These are phyloP conservation scores for Metarhizium rileyi DNA, from an alignment of 2,329 filamentous ascomycete species.

Conservation along the genomic window DNA sequence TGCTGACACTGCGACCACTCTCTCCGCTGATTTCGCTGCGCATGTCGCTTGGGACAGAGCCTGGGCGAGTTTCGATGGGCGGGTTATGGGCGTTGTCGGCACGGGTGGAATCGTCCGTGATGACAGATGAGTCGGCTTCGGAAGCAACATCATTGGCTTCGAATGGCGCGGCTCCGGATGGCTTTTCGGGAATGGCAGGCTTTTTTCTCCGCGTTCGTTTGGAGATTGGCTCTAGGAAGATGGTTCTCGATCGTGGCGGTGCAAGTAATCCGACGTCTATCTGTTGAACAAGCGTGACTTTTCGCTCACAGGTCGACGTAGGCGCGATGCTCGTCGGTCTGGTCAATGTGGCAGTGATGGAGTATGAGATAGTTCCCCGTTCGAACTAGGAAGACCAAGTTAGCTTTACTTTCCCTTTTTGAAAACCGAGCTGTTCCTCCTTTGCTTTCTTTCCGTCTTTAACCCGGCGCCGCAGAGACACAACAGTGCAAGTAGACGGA, in stretches of 20 bases:
- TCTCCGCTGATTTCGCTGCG: slow-evolving; percentile 63
- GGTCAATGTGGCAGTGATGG: slow-evolving; percentile 82
- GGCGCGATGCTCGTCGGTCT: slow-evolving; percentile 79
- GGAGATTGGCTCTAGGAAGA: slow-evolving; percentile 82
- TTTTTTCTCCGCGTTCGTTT: slow-evolving; percentile 56
- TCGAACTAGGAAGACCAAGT: slow-evolving; percentile 61
- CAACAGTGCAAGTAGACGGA: background rate
- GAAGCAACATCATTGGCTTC: slow-evolving; percentile 28
- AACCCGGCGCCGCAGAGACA: too few relatives aligned
- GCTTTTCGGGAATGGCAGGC: slow-evolving; percentile 34
- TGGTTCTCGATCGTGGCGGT: slow-evolving; percentile 67
- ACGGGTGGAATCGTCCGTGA: slow-evolving; percentile 28
- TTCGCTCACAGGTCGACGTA: slow-evolving; percentile 69
- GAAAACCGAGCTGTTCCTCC: too few relatives aligned
- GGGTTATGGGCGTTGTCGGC: slow-evolving; percentile 29
- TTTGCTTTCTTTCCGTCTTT: background rate
- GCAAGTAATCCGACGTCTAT: slow-evolving; percentile 74
- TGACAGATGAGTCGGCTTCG: slow-evolving; percentile 26
- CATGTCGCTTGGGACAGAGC: slow-evolving; percentile 36
- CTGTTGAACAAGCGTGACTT: slow-evolving; percentile 68
- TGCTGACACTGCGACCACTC: slow-evolving; percentile 59
- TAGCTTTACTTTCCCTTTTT: background rate
- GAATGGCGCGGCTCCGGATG: slow-evolving; percentile 27
- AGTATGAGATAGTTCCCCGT: slow-evolving; percentile 83
- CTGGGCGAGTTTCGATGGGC: background rate